A percentile compares a stretch with the other conserved stretches of the same genome.
These are phyloP conservation scores for Botrytis deweyae DNA, from an alignment of 2,329 filamentous ascomycete species.

Conservation along the genomic window DNA sequence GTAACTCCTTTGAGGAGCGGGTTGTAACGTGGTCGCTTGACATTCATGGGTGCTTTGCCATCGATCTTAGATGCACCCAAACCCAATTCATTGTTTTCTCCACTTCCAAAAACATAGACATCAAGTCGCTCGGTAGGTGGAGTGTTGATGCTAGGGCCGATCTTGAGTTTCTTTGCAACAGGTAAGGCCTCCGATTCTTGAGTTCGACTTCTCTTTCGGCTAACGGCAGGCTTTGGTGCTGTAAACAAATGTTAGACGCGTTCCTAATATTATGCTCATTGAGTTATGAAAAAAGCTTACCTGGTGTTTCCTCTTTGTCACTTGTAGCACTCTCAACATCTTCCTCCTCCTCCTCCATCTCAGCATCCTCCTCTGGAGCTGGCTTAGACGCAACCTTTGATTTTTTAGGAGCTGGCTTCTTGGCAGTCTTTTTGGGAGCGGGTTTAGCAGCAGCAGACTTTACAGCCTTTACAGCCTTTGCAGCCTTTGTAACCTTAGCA, in stretches of 20 bases:
- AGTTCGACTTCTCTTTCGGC: background rate
- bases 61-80: constrained; percentile 66
- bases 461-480: background rate
- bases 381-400: background rate
- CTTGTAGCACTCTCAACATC: background rate
- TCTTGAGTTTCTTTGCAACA: constrained; percentile 10
- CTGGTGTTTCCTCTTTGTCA: background rate
- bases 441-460: background rate
- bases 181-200: constrained; percentile 5
- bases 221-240: background rate
- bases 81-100: constrained; percentile 77
- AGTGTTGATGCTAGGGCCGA: constrained; percentile 4
- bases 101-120: constrained; percentile 79
- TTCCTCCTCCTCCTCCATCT: background rate
- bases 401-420: background rate
- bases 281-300: background rate
- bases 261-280: background rate
- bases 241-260: background rate
- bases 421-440: background rate
- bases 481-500: background rate
- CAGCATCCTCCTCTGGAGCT: background rate
- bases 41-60: constrained; percentile 63
- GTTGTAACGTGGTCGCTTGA: constrained; percentile 73
- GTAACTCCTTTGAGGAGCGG: constrained; percentile 65
- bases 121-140: constrained; percentile 49